Evolutionary conservation across 192 early-diverging fungal species (phyloP).

Genomic region (Gryganskiella cystojenkinii): DNA sequence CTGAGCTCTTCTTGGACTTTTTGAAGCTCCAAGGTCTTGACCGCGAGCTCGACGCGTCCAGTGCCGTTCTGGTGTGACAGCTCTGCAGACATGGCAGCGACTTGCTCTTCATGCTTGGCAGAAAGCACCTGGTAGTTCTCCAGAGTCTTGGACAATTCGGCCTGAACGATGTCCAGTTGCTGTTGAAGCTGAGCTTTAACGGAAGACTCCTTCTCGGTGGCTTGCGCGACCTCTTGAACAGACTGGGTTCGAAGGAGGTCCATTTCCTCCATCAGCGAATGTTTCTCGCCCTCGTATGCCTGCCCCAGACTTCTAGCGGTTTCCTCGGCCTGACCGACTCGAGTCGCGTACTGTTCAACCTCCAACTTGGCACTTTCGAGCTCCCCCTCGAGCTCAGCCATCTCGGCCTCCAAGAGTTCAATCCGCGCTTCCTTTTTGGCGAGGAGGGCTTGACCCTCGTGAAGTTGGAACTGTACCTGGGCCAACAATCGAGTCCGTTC

Average conservation of each 20-base stretch:
- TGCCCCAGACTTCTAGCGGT: constrained; percentile 30
- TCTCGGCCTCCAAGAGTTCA: constrained; percentile 24
- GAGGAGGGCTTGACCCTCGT: constrained; percentile 37
- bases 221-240: constrained; percentile 22
- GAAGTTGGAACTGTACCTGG: constrained; percentile 4
- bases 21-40: constrained; percentile 10
- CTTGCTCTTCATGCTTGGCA: constrained; percentile 29
- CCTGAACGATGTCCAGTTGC: constrained; percentile 20
- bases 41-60: constrained; percentile 8
- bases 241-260: constrained; percentile 29
- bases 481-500: neutral
- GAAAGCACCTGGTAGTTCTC: constrained; percentile 27
- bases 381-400: constrained; percentile 30
- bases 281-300: constrained; percentile 43
- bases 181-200: constrained; percentile 13
- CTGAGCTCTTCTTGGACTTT: constrained; percentile 14
- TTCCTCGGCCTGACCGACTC: constrained; percentile 39
- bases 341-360: constrained; percentile 39
- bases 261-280: constrained; percentile 46
- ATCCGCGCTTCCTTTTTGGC: constrained; percentile 45
- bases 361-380: constrained; percentile 36
- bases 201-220: constrained; percentile 16
- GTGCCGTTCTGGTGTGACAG: constrained; percentile 6
- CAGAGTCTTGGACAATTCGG: constrained; percentile 18
- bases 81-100: constrained; percentile 18